phyloP scores from a whole-genome alignment of 495 filamentous ascomycete genomes.

The Podospora conica region DNA sequence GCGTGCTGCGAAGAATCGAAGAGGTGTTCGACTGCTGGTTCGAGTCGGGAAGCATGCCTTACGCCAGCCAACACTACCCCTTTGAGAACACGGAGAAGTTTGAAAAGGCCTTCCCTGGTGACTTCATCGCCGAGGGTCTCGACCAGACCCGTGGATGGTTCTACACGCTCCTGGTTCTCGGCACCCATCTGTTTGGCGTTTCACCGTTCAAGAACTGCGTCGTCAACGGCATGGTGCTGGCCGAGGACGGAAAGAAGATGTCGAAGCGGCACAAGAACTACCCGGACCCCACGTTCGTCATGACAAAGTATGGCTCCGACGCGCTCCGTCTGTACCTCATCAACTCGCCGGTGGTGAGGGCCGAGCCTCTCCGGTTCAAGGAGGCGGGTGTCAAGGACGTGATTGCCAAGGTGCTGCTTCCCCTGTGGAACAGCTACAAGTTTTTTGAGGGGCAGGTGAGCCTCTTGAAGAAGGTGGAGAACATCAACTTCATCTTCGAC shows the following conservation, averaged over 20 bases:
- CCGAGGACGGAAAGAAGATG: conserved; percentile 98
- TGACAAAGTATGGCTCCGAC: conserved; percentile 87
- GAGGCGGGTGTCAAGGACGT: conserved; percentile 93
- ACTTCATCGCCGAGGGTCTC: conserved; percentile 95
- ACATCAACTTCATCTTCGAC: conserved; percentile 73
- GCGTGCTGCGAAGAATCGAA: conserved; percentile 68
- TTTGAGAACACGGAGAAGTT: conserved; percentile 89
- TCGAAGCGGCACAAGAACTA: conserved; percentile 98
- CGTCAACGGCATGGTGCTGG: conserved; percentile 93
- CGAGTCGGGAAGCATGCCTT: conserved; percentile 90
- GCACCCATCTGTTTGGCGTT: conserved; percentile 81
- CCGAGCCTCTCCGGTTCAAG: conserved; percentile 86
- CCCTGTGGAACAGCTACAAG: conserved; percentile 95
- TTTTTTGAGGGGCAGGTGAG: conserved; percentile 97
- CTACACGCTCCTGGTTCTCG: conserved; percentile 86
- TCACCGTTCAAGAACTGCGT: conserved; percentile 96
- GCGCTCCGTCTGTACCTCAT: conserved; percentile 92
- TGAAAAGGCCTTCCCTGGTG: conserved; percentile 74
- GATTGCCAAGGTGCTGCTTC: conserved; percentile 85
- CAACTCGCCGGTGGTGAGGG: conserved; percentile 94
- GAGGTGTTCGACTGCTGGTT: conserved; percentile 98
- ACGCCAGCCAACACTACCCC: conserved; percentile 86
- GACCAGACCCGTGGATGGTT: conserved; percentile 85
- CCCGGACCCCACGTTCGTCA: conserved; percentile 80
- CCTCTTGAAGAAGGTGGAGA: conserved; percentile 82